phyloP scores from a whole-genome alignment of 1,284 basidiomycete species.

The Mixia osmundae region DNA sequence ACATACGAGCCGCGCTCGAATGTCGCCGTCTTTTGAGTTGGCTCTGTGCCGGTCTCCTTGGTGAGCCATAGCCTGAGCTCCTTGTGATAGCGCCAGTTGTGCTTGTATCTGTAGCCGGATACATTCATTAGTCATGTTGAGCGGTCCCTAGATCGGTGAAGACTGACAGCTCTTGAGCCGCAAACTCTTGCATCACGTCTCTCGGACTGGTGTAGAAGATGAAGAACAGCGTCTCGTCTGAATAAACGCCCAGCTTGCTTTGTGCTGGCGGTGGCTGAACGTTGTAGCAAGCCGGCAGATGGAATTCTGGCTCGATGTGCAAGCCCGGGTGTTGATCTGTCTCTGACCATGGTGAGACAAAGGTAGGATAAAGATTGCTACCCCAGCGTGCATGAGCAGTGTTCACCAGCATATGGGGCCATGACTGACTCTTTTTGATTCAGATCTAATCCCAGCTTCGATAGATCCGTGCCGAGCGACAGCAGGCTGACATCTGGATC shows the following conservation, averaged over 20 bases:
- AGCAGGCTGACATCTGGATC: slow-evolving; percentile 68
- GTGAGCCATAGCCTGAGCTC: slow-evolving; percentile 86
- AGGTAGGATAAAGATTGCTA: slow-evolving; percentile 71
- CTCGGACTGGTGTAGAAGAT: slow-evolving; percentile 92
- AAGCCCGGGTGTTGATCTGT: slow-evolving; percentile 38
- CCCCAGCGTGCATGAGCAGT: slow-evolving; percentile 6
- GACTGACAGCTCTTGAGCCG: slow-evolving; percentile 88
- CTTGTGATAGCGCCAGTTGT: slow-evolving; percentile 96
- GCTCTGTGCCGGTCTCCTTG: slow-evolving; percentile 60
- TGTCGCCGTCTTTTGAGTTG: slow-evolving; percentile 64
- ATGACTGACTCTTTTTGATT: slow-evolving; percentile 46
- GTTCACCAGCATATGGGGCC: background rate
- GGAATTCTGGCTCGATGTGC: slow-evolving; percentile 59
- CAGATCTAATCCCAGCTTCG: slow-evolving; percentile 80
- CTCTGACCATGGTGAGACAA: slow-evolving; percentile 92
- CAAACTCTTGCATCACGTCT: slow-evolving; percentile 82
- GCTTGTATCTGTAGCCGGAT: too few relatives aligned
- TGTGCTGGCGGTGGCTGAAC: slow-evolving; percentile 76
- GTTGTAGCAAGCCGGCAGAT: slow-evolving; percentile 77
- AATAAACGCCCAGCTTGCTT: slow-evolving; percentile 65
- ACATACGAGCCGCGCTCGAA: slow-evolving; percentile 76
- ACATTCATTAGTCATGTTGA: too few relatives aligned
- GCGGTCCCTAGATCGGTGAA: too few relatives aligned
- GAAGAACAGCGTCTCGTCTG: slow-evolving; percentile 93
- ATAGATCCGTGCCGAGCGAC: slow-evolving; percentile 75